A percentile compares a stretch with the other conserved stretches of the same genome.
phyloP scores from a whole-genome alignment of 78 protist genomes.

The Monosiga brevicollis region DNA sequence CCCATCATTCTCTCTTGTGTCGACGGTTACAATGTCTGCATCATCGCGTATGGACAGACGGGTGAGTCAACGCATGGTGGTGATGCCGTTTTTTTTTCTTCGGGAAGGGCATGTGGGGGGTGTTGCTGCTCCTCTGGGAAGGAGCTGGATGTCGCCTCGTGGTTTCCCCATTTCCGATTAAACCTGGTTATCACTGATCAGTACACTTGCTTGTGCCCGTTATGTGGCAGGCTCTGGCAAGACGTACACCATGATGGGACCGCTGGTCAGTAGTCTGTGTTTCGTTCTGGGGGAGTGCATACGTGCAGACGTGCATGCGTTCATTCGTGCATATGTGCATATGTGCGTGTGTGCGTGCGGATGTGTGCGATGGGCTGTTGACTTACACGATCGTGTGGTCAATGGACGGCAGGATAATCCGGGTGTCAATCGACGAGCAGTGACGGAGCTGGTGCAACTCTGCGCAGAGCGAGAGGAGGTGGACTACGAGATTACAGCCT shows the following conservation, averaged over 20 bases:
- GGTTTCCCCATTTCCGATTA: too few species aligned
- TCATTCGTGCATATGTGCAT: not conserved
- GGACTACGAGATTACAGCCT: not conserved
- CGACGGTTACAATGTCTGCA: slow-evolving; percentile 56
- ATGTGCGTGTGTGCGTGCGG: not conserved
- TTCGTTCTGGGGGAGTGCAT: not conserved
- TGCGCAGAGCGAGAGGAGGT: not conserved
- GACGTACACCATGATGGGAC: slow-evolving; percentile 56
- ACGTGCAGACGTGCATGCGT: not conserved
- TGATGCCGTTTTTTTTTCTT: not conserved
- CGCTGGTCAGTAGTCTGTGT: not conserved
- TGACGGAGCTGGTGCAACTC: not conserved
- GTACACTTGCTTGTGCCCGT: not conserved
- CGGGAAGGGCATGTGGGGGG: not conserved
- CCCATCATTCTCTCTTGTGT: slow-evolving; percentile 34
- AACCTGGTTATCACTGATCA: too few species aligned
- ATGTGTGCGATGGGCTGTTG: not conserved
- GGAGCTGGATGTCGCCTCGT: too few species aligned
- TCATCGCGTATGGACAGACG: slow-evolving; percentile 54
- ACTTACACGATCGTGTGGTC: not conserved
- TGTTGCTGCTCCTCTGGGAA: too few species aligned
- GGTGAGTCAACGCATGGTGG: not conserved
- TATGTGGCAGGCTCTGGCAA: slow-evolving; percentile 17
- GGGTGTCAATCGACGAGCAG: not conserved
- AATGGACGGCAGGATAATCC: not conserved